Conservation (phyloP, 257 asterid genomes). For the Lantana camara region DNA sequence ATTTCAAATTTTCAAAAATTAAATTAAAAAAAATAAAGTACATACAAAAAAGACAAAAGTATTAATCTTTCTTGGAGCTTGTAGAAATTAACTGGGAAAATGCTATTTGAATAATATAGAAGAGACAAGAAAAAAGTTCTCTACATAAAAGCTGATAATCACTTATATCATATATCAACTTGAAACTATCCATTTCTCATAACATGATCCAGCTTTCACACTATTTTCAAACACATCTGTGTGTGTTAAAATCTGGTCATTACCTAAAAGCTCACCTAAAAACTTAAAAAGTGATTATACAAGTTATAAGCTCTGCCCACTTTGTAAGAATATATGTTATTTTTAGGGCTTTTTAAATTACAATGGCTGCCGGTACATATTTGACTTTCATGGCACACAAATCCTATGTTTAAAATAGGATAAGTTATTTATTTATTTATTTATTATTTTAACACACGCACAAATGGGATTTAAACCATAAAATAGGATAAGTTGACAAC, state of each 20-base stretch:
- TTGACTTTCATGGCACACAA: too few relatives aligned
- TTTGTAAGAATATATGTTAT: too few relatives aligned
- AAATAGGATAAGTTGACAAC: too few relatives aligned
- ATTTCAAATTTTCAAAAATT: conserved; percentile 2
- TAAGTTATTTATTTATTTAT: too few relatives aligned
- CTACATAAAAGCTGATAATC: not conserved
- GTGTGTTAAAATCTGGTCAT: not conserved
- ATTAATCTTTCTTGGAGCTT: not conserved
- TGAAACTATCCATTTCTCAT: not conserved
- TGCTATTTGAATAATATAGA: not conserved
- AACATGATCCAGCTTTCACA: not conserved
- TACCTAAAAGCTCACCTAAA: conserved; percentile 4
- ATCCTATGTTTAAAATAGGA: too few relatives aligned
- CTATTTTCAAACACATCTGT: not conserved
- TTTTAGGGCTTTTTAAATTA: too few relatives aligned
- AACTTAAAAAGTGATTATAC: too few relatives aligned
- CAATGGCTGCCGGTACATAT: too few relatives aligned
- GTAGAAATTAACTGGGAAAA: not conserved
- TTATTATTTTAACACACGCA: too few relatives aligned
- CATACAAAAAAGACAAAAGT: not conserved
- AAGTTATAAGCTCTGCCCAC: too few relatives aligned
- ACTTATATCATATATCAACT: not conserved
- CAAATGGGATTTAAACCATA: too few relatives aligned
- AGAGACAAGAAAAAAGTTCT: not conserved
- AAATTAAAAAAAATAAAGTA: not conserved